A percentile compares a stretch with the other conserved stretches of the same genome.
Conservation (phyloP, 176 grass and related monocot genomes). For the Triticum aestivum region IWGSC_CS_RefSeq_v2.1 NC_057801.1:708267204-708267703, state of each 20-base stretch:
- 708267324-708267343: constrained; percentile 27
- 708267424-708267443: constrained; percentile 38
- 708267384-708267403: neutral
- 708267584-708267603: neutral
- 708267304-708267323: neutral
- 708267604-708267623: neutral
- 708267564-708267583: neutral
- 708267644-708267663: neutral
- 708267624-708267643: constrained; percentile 19
- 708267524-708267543: neutral
- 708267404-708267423: constrained; percentile 15
- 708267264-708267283: neutral
- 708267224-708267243: neutral
- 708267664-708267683: neutral
- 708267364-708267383: neutral
- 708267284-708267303: neutral
- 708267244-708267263: neutral
- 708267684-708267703: neutral
- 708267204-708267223: rapidly evolving
- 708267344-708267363: neutral
- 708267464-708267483: neutral
- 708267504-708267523: neutral
- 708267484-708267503: neutral
- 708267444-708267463: constrained; percentile 28
- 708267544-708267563: neutral